phyloP scores from a whole-genome alignment of 106 monocot species.

The Acanthochlamys bracteata region DNA sequence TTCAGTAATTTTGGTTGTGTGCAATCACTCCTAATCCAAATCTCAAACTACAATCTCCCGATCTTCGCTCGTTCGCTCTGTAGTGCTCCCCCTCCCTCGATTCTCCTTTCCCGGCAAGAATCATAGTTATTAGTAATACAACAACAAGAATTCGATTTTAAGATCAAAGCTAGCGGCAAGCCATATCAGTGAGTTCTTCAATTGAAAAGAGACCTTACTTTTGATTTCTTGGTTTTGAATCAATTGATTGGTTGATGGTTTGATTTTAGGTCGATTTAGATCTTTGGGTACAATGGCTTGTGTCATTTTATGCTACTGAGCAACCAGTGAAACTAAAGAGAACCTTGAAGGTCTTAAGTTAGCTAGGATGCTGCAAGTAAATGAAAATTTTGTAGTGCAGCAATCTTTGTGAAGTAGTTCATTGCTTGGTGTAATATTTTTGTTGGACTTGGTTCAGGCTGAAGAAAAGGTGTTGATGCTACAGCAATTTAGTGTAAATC shows the following conservation, averaged over 20 bases:
- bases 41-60: too few relatives aligned
- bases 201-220: not conserved
- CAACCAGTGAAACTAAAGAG: slow-evolving; percentile 14
- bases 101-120: too few relatives aligned
- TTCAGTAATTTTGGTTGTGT: too few relatives aligned
- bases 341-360: slow-evolving; percentile 28
- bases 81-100: too few relatives aligned
- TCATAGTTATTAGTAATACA: too few relatives aligned
- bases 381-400: not conserved
- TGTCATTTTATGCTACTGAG: slow-evolving; percentile 10
- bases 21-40: too few relatives aligned
- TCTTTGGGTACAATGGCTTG: slow-evolving; percentile 18
- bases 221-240: not conserved
- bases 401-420: not conserved
- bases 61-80: too few relatives aligned
- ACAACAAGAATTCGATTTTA: too few relatives aligned
- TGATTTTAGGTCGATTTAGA: slow-evolving; percentile 1
- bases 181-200: not conserved
- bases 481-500: slow-evolving; percentile 31
- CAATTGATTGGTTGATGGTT: not conserved
- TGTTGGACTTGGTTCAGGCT: slow-evolving; percentile 31
- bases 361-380: slow-evolving; percentile 71
- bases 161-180: not conserved
- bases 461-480: slow-evolving; percentile 79
- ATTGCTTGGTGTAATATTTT: not conserved